Evolutionary conservation across 2,329 filamentous ascomycete genomes (phyloP).

Genomic region (Arthrinium puccinioides): DNA sequence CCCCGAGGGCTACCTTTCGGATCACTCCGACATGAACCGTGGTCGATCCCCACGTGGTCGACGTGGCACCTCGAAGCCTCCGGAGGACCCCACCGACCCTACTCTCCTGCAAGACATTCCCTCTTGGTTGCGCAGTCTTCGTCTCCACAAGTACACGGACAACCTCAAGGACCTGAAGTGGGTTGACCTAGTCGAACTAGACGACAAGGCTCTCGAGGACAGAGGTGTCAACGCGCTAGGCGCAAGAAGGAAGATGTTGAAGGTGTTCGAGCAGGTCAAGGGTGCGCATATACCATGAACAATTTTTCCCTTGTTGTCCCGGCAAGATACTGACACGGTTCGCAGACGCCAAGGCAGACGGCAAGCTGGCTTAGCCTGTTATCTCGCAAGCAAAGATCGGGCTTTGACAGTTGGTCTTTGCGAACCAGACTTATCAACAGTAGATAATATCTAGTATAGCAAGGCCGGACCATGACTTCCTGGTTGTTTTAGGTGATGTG

Average conservation of each 20-base stretch:
- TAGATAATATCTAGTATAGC: constrained; percentile 4
- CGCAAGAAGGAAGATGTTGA: constrained; percentile 94
- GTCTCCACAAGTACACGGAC: constrained; percentile 97
- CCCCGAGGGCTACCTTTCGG: constrained; percentile 83
- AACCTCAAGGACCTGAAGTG: constrained; percentile 96
- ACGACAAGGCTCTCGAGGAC: constrained; percentile 87
- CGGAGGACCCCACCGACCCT: constrained; percentile 92
- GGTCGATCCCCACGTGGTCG: constrained; percentile 89
- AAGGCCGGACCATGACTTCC: constrained; percentile 1
- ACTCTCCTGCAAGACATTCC: constrained; percentile 89
- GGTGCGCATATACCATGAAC: constrained; percentile 33
- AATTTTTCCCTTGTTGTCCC: not conserved
- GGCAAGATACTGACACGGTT: constrained; percentile 17
- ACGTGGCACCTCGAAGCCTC: constrained; percentile 91
- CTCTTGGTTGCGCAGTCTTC: constrained; percentile 87
- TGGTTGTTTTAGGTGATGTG: not conserved
- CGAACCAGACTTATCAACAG: constrained; percentile 3
- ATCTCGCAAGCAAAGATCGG: constrained; percentile 9
- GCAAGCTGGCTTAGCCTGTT: constrained; percentile 50
- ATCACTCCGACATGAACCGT: constrained; percentile 84
- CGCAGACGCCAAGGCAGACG: constrained; percentile 64
- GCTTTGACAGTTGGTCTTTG: constrained; percentile 5
- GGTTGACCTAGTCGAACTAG: constrained; percentile 84
- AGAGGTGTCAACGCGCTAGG: constrained; percentile 92
- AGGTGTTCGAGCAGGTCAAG: constrained; percentile 96